phyloP scores from a whole-genome alignment of 2,329 filamentous ascomycete genomes.

The Aspergillus vadensis region DNA sequence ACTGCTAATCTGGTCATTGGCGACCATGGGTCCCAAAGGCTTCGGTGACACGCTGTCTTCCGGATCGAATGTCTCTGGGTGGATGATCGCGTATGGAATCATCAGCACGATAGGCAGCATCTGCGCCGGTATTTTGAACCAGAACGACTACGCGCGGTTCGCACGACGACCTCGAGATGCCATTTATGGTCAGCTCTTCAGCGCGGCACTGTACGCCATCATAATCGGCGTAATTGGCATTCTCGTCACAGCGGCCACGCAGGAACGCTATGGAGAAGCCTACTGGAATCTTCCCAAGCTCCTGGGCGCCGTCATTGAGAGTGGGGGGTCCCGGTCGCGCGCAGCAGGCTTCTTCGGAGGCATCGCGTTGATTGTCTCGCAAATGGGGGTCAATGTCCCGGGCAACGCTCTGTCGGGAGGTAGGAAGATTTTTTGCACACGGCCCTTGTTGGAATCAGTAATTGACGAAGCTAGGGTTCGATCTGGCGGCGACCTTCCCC shows the following conservation, averaged over 20 bases:
- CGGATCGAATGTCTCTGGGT: slow-evolving; percentile 12
- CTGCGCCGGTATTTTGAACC: slow-evolving; percentile 34
- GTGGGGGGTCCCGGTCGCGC: slow-evolving; percentile 24
- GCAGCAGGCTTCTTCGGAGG: slow-evolving; percentile 29
- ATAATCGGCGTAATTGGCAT: slow-evolving; percentile 30
- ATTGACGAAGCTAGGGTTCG: slow-evolving; percentile 27
- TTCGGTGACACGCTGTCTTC: not conserved
- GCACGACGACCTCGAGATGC: slow-evolving; percentile 25
- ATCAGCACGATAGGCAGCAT: slow-evolving; percentile 35
- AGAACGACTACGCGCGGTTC: slow-evolving; percentile 37
- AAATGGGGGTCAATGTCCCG: slow-evolving; percentile 30
- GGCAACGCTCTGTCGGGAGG: slow-evolving; percentile 25
- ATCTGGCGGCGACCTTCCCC: slow-evolving; percentile 56
- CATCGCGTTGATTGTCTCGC: slow-evolving; percentile 27
- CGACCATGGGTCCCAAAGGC: slow-evolving; percentile 46
- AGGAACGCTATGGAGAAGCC: slow-evolving; percentile 27
- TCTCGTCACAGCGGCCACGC: slow-evolving; percentile 32
- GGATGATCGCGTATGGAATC: slow-evolving; percentile 33
- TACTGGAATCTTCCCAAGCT: slow-evolving; percentile 30
- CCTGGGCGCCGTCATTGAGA: slow-evolving; percentile 26
- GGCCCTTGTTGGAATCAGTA: no score
- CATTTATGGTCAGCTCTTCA: slow-evolving; percentile 28
- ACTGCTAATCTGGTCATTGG: slow-evolving; percentile 49
- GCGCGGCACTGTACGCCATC: slow-evolving; percentile 26
- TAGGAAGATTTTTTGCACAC: not conserved